Evolutionary conservation across 495 filamentous ascomycete genomes (phyloP), one percentile per base, ranked within the genome.

Genomic region (Aspergillus saccharolyticus): DNA sequence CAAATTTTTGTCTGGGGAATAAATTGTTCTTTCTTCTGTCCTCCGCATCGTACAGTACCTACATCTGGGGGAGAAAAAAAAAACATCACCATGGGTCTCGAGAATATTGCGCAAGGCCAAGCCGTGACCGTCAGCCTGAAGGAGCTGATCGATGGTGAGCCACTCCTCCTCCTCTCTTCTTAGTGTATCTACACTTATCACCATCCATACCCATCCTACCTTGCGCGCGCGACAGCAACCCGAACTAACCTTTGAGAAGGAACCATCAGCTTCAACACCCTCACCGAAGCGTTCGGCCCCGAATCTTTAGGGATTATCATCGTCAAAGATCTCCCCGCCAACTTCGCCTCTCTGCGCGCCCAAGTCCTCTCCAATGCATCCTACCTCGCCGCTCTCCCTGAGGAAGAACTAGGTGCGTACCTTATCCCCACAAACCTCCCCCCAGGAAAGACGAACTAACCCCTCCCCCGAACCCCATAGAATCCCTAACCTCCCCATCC

Each of bases 301-400:
- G 82, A 86, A 3, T 97, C 95, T 0, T 74, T 99, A 22, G 94
- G 95, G 0, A 96, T 99, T 47, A 85, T 99, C 43, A 74, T 97
- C 12, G 93, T 99, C 17, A 90, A 87, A 69, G 88, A 90, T 65
- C 82, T 97, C 0, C 88, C 90, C 2, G 19, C 75, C 4, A 75
- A 85, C 56, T 99, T 94, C 63, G 66, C 72, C 12, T 66, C 77
- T 15, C 75, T 97, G 19, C 82, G 94, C 30, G 79, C 80, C 46
- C 80, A 83, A 45, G 78, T 96, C 20, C 81, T 99, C 18, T 93
- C 89, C 2, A 92, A 90, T 66, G 85, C 92, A 9, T 96, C 91
- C 0, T 91, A 91, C 65, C 81, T 99, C 25, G 95, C 89, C 17
- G 92, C 92, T 52, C 80, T 97, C 1, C 81, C 91, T 2, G 64